These are phyloP conservation scores for Eucalyptus tenuipes DNA, from an alignment of 345 rosid genomes.

Conservation along the genomic window DNA sequence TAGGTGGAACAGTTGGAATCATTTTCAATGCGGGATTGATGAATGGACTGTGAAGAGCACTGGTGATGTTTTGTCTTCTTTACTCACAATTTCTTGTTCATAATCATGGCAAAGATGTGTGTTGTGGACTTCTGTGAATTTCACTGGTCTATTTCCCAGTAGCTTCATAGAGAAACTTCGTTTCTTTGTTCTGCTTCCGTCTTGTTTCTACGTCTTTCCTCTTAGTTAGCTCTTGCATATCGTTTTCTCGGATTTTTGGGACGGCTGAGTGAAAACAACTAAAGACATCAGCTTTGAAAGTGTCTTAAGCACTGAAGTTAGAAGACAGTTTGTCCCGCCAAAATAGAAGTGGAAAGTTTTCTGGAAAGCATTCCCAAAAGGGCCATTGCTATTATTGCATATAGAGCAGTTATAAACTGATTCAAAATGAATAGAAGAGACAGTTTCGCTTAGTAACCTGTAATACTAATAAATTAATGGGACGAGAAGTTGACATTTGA, in stretches of 20 bases:
- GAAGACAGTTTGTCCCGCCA: not conserved
- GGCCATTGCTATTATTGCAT: not conserved
- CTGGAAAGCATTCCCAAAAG: not conserved
- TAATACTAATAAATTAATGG: not conserved
- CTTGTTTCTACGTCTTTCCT: not conserved
- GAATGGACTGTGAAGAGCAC: constrained; percentile 25
- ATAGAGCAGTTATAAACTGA: not conserved
- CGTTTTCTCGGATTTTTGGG: not conserved
- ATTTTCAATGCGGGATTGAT: constrained; percentile 20
- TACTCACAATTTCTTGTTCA: not conserved
- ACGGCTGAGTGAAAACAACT: not conserved
- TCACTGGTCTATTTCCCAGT: not conserved
- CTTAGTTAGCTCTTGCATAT: not conserved
- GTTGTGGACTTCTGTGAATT: not conserved
- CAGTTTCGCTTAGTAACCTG: not conserved
- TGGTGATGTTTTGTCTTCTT: not conserved
- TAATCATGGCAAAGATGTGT: not conserved
- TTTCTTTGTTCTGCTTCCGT: not conserved
- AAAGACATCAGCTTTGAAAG: not conserved
- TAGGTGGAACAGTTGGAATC: constrained; percentile 59
- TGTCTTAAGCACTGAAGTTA: not conserved
- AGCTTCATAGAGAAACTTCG: not conserved
- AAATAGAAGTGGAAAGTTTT: not conserved
- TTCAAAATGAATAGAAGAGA: not conserved
- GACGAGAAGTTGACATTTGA: not conserved